Evolutionary conservation across 2,329 filamentous ascomycete species (phyloP).

Genomic region (Arthrobotrys conoides): DNA sequence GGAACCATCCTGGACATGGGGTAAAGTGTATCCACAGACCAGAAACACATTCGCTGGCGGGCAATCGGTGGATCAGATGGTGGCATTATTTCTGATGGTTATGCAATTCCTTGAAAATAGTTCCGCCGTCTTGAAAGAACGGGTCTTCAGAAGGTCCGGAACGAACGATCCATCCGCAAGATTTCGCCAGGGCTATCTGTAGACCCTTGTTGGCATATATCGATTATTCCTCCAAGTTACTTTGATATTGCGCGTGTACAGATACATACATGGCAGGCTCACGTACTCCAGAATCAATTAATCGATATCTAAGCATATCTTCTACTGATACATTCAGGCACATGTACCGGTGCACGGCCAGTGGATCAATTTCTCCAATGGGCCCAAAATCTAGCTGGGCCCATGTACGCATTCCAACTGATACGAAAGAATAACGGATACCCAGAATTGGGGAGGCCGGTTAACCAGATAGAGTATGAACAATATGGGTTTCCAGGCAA

Average conservation of each 20-base stretch:
- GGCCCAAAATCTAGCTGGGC: conserved; percentile 37
- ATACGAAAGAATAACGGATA: conserved; percentile 5
- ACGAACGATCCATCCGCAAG: conserved; percentile 25
- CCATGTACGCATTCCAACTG: conserved; percentile 21
- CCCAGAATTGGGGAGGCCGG: neutral
- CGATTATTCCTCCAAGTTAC: conserved; percentile 23
- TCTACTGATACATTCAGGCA: conserved; percentile 35
- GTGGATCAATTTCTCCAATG: conserved; percentile 42
- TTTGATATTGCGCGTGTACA: conserved; percentile 39
- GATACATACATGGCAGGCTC: neutral
- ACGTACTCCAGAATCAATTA: conserved; percentile 4
- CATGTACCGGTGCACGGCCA: conserved; percentile 32
- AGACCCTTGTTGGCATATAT: conserved; percentile 24
- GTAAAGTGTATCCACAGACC: conserved; percentile 58
- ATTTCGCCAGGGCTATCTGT: conserved; percentile 23
- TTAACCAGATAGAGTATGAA: conserved; percentile 16
- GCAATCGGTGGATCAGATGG: conserved; percentile 58
- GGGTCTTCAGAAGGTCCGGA: conserved; percentile 30
- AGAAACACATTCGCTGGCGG: conserved; percentile 58
- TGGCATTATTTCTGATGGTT: conserved; percentile 57
- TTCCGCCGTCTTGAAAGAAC: conserved; percentile 59
- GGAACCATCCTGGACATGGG: conserved; percentile 60
- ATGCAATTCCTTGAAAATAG: conserved; percentile 59
- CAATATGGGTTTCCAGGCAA: conserved; percentile 7
- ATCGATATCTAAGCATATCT: conserved; percentile 15